Conservation (phyloP, 805 yeast genomes). For the Yarrowia porcina region DNA sequence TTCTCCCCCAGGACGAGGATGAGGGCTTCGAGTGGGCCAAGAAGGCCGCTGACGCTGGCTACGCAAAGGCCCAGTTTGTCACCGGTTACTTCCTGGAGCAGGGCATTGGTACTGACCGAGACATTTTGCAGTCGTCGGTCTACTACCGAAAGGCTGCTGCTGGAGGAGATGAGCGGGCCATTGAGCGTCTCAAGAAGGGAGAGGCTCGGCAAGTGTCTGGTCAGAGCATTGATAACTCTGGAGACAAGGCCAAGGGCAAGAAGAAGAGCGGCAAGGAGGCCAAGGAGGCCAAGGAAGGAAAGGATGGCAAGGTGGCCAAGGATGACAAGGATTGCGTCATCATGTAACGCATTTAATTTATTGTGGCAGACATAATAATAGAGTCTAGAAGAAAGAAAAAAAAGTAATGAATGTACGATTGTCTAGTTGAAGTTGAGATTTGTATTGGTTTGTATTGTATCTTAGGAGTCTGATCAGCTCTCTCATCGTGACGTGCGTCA, state of each 20-base stretch:
- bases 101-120: slow-evolving; percentile 78
- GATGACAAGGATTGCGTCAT: slow-evolving; percentile 36
- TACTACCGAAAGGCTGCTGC: slow-evolving; percentile 80
- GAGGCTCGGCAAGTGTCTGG: slow-evolving; percentile 22
- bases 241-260: slow-evolving; percentile 6
- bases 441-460: neutral
- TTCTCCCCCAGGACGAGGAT: slow-evolving; percentile 66
- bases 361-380: slow-evolving; percentile 23
- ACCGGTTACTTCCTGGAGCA: slow-evolving; percentile 78
- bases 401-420: neutral
- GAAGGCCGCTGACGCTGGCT: slow-evolving; percentile 72
- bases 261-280: slow-evolving; percentile 26
- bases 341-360: slow-evolving; percentile 30
- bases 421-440: neutral
- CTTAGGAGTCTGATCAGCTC: neutral
- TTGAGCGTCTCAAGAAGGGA: slow-evolving; percentile 35
- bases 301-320: slow-evolving; percentile 27
- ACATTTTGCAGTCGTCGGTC: slow-evolving; percentile 53
- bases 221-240: neutral
- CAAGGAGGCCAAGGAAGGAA: slow-evolving; percentile 1
- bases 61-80: slow-evolving; percentile 80
- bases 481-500: neutral
- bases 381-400: neutral
- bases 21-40: slow-evolving; percentile 96
- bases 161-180: slow-evolving; percentile 53